Evolutionary conservation across 169 alveolate species (phyloP).

Genomic region (Plasmodium ovale): DNA sequence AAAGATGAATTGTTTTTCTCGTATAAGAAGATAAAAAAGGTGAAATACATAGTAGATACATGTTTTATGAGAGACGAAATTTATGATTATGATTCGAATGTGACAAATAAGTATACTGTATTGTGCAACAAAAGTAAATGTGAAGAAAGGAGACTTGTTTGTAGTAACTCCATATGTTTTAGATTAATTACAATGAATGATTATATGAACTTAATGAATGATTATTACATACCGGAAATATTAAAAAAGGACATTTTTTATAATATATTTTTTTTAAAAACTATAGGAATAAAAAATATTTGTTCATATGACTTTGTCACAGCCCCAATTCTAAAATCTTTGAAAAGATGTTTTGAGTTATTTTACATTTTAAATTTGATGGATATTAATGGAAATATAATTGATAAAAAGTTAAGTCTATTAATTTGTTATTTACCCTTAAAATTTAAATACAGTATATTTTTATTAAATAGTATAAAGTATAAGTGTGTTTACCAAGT

Average conservation of each 20-base stretch:
- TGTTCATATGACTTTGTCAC: constrained; percentile 75
- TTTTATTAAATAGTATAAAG: constrained; percentile 69
- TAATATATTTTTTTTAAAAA: constrained; percentile 56
- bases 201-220: constrained; percentile 43
- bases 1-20: constrained; percentile 13
- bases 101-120: constrained; percentile 45
- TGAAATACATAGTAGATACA: constrained; percentile 67
- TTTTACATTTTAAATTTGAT: constrained; percentile 59
- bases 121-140: constrained; percentile 65
- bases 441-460: constrained; percentile 64
- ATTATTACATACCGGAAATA: constrained; percentile 52
- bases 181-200: constrained; percentile 53
- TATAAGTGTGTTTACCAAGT: constrained; percentile 70
- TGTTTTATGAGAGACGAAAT: constrained; percentile 64
- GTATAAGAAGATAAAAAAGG: constrained; percentile 41
- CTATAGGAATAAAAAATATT: constrained; percentile 63
- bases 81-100: constrained; percentile 59
- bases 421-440: constrained; percentile 72
- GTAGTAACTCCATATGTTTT: constrained; percentile 40
- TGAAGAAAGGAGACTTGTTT: constrained; percentile 46
- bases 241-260: constrained; percentile 69
- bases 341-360: constrained; percentile 66
- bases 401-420: constrained; percentile 67
- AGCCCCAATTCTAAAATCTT: constrained; percentile 47
- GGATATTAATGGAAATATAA: constrained; percentile 75